phyloP scores from a whole-genome alignment of 2,329 filamentous ascomycete species.

The Sporothrix inflata region DNA sequence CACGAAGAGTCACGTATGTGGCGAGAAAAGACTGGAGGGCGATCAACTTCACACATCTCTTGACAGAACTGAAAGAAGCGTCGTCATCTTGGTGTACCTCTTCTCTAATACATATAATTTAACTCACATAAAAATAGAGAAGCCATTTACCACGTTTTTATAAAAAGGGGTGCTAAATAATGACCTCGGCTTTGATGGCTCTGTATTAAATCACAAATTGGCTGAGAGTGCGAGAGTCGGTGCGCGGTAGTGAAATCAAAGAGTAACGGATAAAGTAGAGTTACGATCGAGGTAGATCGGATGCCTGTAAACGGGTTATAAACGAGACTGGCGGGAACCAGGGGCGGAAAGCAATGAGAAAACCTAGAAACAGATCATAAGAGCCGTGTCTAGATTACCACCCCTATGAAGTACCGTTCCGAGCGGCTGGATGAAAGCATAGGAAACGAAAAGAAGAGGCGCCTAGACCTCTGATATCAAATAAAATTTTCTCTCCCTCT shows the following conservation, averaged over 20 bases:
- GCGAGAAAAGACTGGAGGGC: constrained; percentile 7
- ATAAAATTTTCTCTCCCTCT: neutral
- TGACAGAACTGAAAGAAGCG: neutral
- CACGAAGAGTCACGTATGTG: neutral
- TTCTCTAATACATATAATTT: neutral
- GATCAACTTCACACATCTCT: neutral
- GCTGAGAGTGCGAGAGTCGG: too few relatives aligned
- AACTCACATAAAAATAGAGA: neutral
- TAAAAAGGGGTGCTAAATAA: neutral
- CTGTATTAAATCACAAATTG: neutral
- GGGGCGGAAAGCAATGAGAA: neutral
- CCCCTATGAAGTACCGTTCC: neutral
- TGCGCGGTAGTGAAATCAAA: neutral
- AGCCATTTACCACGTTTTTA: neutral
- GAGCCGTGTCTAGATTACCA: neutral
- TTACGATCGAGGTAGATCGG: neutral
- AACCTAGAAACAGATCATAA: neutral
- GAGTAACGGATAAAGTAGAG: neutral
- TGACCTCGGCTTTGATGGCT: neutral
- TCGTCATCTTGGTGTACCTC: too few relatives aligned
- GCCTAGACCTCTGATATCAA: neutral
- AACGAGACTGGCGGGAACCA: neutral
- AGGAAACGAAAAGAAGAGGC: neutral
- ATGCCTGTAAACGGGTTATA: neutral
- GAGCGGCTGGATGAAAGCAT: neutral